Evolutionary conservation across 768 basidiomycete genomes (phyloP).

Genomic region (Rhodotorula taiwanensis): DNA sequence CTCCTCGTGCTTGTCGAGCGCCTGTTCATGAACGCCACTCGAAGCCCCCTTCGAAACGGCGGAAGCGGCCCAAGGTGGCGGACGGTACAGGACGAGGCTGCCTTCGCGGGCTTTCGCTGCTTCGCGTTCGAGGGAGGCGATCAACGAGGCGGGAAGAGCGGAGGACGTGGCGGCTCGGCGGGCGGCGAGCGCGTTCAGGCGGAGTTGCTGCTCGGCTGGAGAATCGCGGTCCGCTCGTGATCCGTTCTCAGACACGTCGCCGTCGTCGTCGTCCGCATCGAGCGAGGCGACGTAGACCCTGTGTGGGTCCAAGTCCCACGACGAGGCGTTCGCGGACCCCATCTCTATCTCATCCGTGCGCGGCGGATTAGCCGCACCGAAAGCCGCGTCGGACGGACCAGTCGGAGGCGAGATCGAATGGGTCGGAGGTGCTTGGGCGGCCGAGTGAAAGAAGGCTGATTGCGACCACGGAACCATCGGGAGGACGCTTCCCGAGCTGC

Average conservation of each 20-base stretch:
- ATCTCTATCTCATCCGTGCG: constrained; percentile 12
- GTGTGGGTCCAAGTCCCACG: constrained; percentile 24
- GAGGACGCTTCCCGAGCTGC: no score
- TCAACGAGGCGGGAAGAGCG: not conserved
- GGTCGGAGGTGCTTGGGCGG: no score
- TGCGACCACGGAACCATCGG: constrained; percentile 2
- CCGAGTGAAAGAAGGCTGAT: not conserved
- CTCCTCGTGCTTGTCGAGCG: not conserved
- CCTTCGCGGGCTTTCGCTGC: not conserved
- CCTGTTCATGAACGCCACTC: not conserved
- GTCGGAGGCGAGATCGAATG: not conserved
- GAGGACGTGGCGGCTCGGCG: not conserved
- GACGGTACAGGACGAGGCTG: constrained; percentile 16
- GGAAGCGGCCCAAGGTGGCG: not conserved
- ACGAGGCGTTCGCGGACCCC: not conserved
- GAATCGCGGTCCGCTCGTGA: not conserved
- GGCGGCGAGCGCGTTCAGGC: constrained; percentile 5
- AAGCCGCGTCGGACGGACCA: no score
- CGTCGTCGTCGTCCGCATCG: not conserved
- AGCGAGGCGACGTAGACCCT: constrained; percentile 33
- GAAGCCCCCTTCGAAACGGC: not conserved
- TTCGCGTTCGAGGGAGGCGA: not conserved
- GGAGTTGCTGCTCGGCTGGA: not conserved
- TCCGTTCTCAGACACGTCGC: no score
- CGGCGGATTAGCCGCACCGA: no score